phyloP scores from a whole-genome alignment of 164 flowering plant genomes.

The Piper betle region DNA sequence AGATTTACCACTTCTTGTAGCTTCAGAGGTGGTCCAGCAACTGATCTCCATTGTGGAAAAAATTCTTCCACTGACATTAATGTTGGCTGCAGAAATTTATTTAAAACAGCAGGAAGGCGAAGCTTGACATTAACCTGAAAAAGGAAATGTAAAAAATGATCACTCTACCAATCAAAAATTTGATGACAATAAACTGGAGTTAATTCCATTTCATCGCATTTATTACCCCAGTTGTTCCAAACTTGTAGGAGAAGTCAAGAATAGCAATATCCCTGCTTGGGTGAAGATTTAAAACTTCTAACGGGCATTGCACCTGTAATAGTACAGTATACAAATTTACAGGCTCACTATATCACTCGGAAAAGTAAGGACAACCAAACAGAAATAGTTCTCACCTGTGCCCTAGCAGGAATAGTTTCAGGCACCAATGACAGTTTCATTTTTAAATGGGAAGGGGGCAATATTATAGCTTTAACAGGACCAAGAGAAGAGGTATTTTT shows the following conservation, averaged over 20 bases:
- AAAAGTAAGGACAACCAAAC: constrained; percentile 1
- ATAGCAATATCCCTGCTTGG: constrained; percentile 98
- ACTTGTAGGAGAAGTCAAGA: constrained; percentile 86
- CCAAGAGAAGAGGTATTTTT: constrained; percentile 75
- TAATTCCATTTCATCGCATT: background rate
- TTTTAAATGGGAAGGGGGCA: constrained; percentile 84
- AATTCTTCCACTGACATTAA: constrained; percentile 80
- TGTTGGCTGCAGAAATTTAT: constrained; percentile 84
- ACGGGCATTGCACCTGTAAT: constrained; percentile 83
- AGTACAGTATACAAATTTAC: constrained; percentile 3
- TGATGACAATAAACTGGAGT: background rate
- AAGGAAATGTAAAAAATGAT: too few relatives aligned
- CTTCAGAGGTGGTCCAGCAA: constrained; percentile 92
- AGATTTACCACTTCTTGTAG: constrained; percentile 92
- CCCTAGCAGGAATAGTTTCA: constrained; percentile 94
- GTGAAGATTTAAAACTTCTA: constrained; percentile 72
- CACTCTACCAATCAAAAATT: too few relatives aligned
- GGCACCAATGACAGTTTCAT: constrained; percentile 85
- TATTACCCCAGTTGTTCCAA: constrained; percentile 51
- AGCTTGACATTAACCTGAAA: constrained; percentile 78
- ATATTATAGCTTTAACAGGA: constrained; percentile 73
- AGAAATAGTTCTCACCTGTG: constrained; percentile 53
- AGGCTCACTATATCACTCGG: background rate
- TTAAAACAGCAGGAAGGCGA: constrained; percentile 88
- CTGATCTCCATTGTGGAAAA: constrained; percentile 97